Evolutionary conservation across 768 basidiomycete genomes (phyloP), one percentile per base, ranked within the genome.

Genomic region (Tremella fuciformis): DNA sequence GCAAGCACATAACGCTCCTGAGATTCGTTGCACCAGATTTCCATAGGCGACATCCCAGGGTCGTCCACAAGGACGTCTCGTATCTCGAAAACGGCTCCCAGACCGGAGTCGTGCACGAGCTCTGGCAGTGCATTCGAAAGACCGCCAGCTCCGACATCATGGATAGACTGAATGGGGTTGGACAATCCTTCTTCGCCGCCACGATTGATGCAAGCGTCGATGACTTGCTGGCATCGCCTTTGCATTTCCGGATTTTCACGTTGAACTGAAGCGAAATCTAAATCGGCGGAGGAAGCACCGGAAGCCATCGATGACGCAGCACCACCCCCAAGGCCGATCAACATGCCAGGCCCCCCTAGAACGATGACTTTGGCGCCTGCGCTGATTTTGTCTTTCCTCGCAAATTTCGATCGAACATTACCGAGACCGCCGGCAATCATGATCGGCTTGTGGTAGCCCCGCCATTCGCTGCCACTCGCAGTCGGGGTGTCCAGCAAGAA

Each of bases 11-110:
- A 99, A 39, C 96, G 86, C 71, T 98, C 96, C 80, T 98, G 96
- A 64, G 86, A 88, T 78, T 99, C 96, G 78, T 99, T 99, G 75
- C 96, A 98, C 96, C 96, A 99, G 50, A 98, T 97, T 79, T 98
- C 94, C 94, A 99, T 97, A 0, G 96, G 96, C 3, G 90, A 92
- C 89, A 99, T 90, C 39, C 88, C 87, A 21, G 83, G 82, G 75
- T 98, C 96, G 25, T 91, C 94, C 40, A 96, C 85, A 22, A 90
- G 82, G 7, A 99, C 86, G 67, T 97, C 89, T 19, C 94, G 82
- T 65, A 99, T 93, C 79, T 99, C 96, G 71, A 98, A 92, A 3
- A 74, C 81, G 0, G 90, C 96, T 8, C 96, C 96, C 4, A 96
- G 82, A n/a, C 82, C 84, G 1, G 92, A 88, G 77, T 98, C 94